Conservation (phyloP, 2,329 filamentous ascomycete genomes). For the Neofusicoccum ribis region DNA sequence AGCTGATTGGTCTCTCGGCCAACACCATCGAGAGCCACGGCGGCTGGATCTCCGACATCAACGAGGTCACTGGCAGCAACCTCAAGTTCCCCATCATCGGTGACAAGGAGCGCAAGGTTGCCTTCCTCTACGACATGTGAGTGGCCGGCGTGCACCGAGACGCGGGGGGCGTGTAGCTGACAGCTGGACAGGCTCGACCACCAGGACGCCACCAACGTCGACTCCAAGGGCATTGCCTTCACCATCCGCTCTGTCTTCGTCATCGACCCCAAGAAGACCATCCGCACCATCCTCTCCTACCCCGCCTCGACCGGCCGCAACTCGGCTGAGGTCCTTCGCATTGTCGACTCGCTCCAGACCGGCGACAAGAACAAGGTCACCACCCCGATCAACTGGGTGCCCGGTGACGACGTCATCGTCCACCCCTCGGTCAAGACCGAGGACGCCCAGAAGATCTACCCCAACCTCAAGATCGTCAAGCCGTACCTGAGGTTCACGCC, state of each 20-base stretch:
- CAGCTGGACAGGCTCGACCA: slow-evolving; percentile 42
- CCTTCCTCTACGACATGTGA: slow-evolving; percentile 52
- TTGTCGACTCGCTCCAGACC: slow-evolving; percentile 59
- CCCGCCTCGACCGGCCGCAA: slow-evolving; percentile 80
- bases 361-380: slow-evolving; percentile 87
- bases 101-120: slow-evolving; percentile 50
- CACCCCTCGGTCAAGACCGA: slow-evolving; percentile 79
- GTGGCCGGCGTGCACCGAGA: slow-evolving; percentile 28
- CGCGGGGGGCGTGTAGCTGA: slow-evolving; percentile 30
- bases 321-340: slow-evolving; percentile 57
- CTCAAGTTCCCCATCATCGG: slow-evolving; percentile 54
- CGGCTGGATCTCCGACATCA: slow-evolving; percentile 82
- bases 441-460: slow-evolving; percentile 86
- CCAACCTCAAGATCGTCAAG: slow-evolving; percentile 64
- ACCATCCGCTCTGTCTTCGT: slow-evolving; percentile 94
- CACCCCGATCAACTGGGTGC: slow-evolving; percentile 87
- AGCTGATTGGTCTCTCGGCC: slow-evolving; percentile 85
- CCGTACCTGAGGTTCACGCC: slow-evolving; percentile 71
- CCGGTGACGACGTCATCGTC: slow-evolving; percentile 89
- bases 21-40: slow-evolving; percentile 83
- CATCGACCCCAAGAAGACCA: slow-evolving; percentile 91
- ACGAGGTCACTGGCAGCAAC: slow-evolving; percentile 46
- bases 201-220: slow-evolving; percentile 60
- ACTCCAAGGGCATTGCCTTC: slow-evolving; percentile 69
- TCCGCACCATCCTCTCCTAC: slow-evolving; percentile 86